phyloP scores from a whole-genome alignment of 768 basidiomycete species.

The Sarcodon aspratus region DNA sequence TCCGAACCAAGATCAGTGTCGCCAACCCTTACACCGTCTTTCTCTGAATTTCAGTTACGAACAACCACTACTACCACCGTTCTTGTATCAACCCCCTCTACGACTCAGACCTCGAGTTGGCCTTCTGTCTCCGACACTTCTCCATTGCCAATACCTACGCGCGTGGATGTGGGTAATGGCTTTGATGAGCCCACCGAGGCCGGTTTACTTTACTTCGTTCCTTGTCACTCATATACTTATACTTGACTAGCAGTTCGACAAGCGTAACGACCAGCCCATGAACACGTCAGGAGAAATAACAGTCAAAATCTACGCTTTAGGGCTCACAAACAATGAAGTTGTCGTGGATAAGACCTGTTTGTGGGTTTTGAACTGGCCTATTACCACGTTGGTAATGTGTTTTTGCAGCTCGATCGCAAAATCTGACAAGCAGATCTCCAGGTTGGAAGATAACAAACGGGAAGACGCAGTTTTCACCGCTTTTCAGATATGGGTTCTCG shows the following conservation, averaged over 20 bases:
- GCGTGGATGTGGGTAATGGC: too few relatives aligned
- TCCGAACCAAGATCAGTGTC: slow-evolving; percentile 9
- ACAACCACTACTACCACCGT: slow-evolving; percentile 1
- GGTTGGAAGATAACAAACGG: slow-evolving; percentile 60
- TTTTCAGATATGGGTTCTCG: slow-evolving; percentile 75
- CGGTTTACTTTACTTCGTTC: too few relatives aligned
- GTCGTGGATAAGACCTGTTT: slow-evolving; percentile 40
- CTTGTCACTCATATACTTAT: too few relatives aligned
- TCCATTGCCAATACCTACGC: too few relatives aligned
- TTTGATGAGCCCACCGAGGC: too few relatives aligned
- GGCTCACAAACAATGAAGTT: slow-evolving; percentile 20
- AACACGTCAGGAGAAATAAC: slow-evolving; percentile 9
- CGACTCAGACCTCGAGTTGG: too few relatives aligned
- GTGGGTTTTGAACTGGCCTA: slow-evolving; percentile 57
- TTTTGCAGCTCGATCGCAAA: background rate
- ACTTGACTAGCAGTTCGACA: too few relatives aligned
- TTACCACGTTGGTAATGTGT: slow-evolving; percentile 38
- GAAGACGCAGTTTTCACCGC: slow-evolving; percentile 70
- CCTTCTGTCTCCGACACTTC: too few relatives aligned
- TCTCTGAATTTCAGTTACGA: background rate
- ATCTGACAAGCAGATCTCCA: slow-evolving; percentile 14
- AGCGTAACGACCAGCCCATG: slow-evolving; percentile 10
- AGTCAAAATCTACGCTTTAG: slow-evolving; percentile 23
- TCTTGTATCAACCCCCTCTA: background rate
- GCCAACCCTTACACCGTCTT: too few relatives aligned